These are phyloP conservation scores for Didymella lethalis DNA, from an alignment of 2,329 filamentous ascomycete species.

Conservation along the genomic window DNA sequence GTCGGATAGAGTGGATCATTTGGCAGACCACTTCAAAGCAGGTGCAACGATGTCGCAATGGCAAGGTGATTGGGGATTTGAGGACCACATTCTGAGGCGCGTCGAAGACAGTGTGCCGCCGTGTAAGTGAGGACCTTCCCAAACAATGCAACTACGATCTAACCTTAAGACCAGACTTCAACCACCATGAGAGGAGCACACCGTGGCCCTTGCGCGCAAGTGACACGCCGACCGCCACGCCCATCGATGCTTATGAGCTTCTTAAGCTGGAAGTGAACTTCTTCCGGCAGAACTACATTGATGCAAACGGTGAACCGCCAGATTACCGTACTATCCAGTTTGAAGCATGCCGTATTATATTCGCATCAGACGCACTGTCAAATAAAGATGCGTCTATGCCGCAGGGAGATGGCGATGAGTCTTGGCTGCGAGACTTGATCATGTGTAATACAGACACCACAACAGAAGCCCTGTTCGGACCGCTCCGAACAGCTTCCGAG, in stretches of 20 bases:
- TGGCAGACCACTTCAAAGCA: slow-evolving; percentile 36
- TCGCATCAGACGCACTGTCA: slow-evolving; percentile 27
- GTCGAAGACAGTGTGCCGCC: slow-evolving; percentile 31
- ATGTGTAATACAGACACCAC: slow-evolving; percentile 30
- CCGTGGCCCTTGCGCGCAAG: slow-evolving; percentile 31
- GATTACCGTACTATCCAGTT: slow-evolving; percentile 31
- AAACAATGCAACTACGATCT: background rate
- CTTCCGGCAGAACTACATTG: slow-evolving; percentile 29
- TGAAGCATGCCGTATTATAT: slow-evolving; percentile 37
- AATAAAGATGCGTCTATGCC: background rate
- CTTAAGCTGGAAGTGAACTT: slow-evolving; percentile 33
- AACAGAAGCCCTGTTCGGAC: slow-evolving; percentile 29
- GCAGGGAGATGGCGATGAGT: background rate
- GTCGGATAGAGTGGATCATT: slow-evolving; percentile 32
- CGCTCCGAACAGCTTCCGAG: slow-evolving; percentile 22
- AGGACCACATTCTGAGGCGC: slow-evolving; percentile 20
- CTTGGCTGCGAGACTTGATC: slow-evolving; percentile 35
- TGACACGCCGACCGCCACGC: slow-evolving; percentile 29
- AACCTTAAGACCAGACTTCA: slow-evolving; percentile 23
- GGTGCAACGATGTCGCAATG: slow-evolving; percentile 35
- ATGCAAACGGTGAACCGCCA: slow-evolving; percentile 23
- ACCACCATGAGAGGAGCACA: slow-evolving; percentile 29
- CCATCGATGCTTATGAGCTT: slow-evolving; percentile 33
- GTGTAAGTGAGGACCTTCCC: slow-evolving; percentile 19
- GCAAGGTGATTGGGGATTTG: slow-evolving; percentile 38